phyloP scores from a whole-genome alignment of 495 filamentous ascomycete genomes.

The Haplographium delicatum region DNA sequence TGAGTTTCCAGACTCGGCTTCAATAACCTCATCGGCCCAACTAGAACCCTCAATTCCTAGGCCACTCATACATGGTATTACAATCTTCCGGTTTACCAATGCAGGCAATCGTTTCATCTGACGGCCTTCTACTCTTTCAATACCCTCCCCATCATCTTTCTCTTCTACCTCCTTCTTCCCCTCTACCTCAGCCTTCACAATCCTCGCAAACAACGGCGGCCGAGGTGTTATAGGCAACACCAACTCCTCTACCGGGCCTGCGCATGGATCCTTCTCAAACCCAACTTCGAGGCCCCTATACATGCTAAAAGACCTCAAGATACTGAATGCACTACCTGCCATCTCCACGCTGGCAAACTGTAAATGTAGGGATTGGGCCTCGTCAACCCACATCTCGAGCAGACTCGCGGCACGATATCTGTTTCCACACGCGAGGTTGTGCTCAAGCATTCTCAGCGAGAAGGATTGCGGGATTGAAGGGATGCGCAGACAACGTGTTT shows the following conservation, averaged over 20 bases:
- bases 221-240: not conserved
- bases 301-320: not conserved
- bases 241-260: constrained; percentile 15
- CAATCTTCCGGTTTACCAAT: constrained; percentile 8
- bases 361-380: constrained; percentile 12
- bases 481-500: constrained; percentile 17
- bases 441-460: constrained; percentile 5
- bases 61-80: constrained; percentile 16
- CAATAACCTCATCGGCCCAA: constrained; percentile 25
- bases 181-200: not conserved
- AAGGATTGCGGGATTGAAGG: constrained; percentile 2
- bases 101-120: constrained; percentile 7
- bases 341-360: constrained; percentile 15
- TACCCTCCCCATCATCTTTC: not conserved
- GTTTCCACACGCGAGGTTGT: not conserved
- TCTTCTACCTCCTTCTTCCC: not conserved
- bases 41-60: not conserved
- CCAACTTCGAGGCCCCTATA: not conserved
- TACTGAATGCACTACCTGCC: constrained; percentile 5
- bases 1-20: constrained; percentile 1
- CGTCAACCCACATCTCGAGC: constrained; percentile 19
- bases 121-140: not conserved
- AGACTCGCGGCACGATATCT: not conserved
- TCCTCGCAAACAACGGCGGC: not conserved
- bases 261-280: constrained; percentile 19